Conservation (phyloP, 139 green algal genomes). For the Nannochloris sp. region DNA sequence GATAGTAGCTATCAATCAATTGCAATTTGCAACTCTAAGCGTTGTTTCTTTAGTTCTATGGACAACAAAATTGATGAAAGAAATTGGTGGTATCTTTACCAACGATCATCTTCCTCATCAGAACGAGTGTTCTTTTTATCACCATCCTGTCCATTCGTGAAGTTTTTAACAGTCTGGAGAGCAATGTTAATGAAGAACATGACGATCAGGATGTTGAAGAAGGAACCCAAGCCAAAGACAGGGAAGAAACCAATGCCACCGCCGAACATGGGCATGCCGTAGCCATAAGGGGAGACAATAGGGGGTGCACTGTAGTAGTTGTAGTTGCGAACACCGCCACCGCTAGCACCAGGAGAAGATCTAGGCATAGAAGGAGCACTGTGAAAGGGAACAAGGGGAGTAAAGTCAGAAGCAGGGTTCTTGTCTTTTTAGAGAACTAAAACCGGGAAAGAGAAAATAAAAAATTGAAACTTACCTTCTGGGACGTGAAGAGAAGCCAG, state of each 20-base stretch:
- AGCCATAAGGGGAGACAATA: conserved; percentile 26
- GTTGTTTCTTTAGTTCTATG: neutral
- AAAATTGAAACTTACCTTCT: neutral
- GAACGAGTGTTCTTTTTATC: neutral
- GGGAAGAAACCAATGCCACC: conserved; percentile 25
- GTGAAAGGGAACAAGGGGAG: neutral
- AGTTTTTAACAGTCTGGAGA: neutral
- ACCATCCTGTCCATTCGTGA: conserved; percentile 2
- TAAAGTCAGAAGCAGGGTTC: neutral
- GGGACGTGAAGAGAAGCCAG: conserved; percentile 9
- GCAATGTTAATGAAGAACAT: conserved; percentile 21
- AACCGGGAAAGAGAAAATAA: neutral
- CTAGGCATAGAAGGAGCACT: neutral
- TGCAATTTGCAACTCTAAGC: neutral
- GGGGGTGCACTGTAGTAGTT: conserved; percentile 30
- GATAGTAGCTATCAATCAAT: no score
- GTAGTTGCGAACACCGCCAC: conserved; percentile 15
- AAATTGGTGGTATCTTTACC: neutral
- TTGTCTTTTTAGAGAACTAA: neutral
- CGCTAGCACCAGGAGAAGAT: neutral
- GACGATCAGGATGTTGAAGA: conserved; percentile 36
- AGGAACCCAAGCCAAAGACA: conserved; percentile 14
- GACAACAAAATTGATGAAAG: neutral
- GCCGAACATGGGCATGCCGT: conserved; percentile 29
- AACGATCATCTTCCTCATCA: neutral